These are phyloP conservation scores for Candida bentonensis DNA, from an alignment of 805 yeast species.

Conservation along the genomic window DNA sequence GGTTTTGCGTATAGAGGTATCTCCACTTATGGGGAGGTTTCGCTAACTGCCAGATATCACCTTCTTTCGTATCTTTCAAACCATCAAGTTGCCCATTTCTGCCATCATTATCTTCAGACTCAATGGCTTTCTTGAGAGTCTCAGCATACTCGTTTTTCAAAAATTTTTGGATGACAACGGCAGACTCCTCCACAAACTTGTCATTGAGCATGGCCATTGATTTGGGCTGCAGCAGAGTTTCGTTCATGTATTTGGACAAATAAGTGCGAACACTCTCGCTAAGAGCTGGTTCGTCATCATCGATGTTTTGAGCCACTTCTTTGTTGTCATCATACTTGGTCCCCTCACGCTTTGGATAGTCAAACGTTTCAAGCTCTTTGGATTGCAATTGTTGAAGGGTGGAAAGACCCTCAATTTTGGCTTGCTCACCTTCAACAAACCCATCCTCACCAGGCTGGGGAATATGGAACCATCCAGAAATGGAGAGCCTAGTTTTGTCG, in stretches of 20 bases:
- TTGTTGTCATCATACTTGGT: neutral
- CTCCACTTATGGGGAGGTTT: constrained; percentile 91
- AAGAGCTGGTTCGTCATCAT: constrained; percentile 12
- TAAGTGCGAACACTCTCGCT: constrained; percentile 32
- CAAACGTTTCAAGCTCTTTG: constrained; percentile 62
- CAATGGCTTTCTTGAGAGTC: constrained; percentile 30
- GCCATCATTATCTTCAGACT: constrained; percentile 34
- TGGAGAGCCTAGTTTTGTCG: constrained; percentile 78
- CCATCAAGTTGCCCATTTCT: constrained; percentile 6
- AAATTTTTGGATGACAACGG: constrained; percentile 51
- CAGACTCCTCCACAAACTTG: constrained; percentile 52
- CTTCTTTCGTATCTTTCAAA: neutral
- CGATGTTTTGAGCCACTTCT: constrained; percentile 4
- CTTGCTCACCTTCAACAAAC: constrained; percentile 69
- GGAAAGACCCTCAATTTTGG: constrained; percentile 54
- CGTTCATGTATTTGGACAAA: constrained; percentile 42
- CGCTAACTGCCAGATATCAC: constrained; percentile 77
- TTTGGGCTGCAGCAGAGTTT: constrained; percentile 25
- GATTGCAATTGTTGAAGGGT: constrained; percentile 72
- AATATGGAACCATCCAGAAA: constrained; percentile 98
- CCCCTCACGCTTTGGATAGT: constrained; percentile 49
- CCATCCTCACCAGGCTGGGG: constrained; percentile 92
- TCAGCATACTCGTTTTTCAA: constrained; percentile 42
- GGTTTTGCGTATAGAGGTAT: constrained; percentile 58
- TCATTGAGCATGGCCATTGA: constrained; percentile 31